A percentile compares a stretch with the other conserved stretches of the same genome.
phyloP scores from a whole-genome alignment of 495 filamentous ascomycete genomes.

The Annulohypoxylon moriforme region DNA sequence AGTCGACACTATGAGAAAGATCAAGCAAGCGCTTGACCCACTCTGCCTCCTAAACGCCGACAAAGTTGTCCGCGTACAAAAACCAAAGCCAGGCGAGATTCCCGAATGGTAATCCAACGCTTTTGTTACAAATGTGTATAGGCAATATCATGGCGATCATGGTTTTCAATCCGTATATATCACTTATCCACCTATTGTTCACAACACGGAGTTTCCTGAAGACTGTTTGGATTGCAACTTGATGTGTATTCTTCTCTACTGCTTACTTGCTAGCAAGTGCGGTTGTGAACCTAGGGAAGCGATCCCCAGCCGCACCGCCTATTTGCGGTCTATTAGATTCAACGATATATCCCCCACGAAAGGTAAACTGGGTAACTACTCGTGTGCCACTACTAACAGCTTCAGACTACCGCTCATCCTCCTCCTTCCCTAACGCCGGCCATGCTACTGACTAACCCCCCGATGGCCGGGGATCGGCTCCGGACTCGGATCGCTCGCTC shows the following conservation, averaged over 20 bases:
- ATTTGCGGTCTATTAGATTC: conserved; percentile 16
- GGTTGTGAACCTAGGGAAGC: not conserved
- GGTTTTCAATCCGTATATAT: conserved; percentile 14
- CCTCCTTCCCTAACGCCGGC: not conserved
- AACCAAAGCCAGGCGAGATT: conserved; percentile 63
- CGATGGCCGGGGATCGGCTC: not conserved
- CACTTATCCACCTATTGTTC: not conserved
- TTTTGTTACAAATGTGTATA: conserved; percentile 5
- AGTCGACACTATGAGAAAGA: conserved; percentile 82
- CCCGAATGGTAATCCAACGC: conserved; percentile 57
- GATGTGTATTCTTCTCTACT: conserved; percentile 4
- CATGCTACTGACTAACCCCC: not conserved
- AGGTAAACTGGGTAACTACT: not conserved
- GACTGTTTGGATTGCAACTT: not conserved
- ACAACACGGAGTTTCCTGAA: not conserved
- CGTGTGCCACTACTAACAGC: not conserved
- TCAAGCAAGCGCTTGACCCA: conserved; percentile 81
- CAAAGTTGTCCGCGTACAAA: conserved; percentile 76
- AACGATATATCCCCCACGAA: not conserved
- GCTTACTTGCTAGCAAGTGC: conserved; percentile 8
- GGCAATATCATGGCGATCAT: not conserved
- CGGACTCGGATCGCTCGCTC: not conserved
- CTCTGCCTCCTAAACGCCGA: conserved; percentile 83
- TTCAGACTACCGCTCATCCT: not conserved
- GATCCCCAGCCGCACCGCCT: not conserved